These are phyloP conservation scores for Truncatella angustata DNA, from an alignment of 2,329 filamentous ascomycete species.

Conservation along the genomic window DNA sequence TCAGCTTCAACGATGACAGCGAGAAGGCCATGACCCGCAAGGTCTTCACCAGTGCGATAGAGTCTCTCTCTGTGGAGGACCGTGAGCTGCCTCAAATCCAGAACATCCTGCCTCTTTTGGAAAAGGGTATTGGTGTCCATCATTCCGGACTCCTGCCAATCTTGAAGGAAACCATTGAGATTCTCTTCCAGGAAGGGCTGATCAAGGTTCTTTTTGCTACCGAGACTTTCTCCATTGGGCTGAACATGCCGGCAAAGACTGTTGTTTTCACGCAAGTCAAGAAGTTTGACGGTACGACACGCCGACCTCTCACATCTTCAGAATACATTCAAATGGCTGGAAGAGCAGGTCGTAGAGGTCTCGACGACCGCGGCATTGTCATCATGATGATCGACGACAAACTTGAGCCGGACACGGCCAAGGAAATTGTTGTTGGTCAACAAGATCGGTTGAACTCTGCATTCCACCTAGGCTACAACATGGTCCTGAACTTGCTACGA, in stretches of 20 bases:
- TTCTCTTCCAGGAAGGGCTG: slow-evolving; percentile 94
- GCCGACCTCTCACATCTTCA: slow-evolving; percentile 84
- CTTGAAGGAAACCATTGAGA: slow-evolving; percentile 97
- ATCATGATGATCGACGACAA: slow-evolving; percentile 99
- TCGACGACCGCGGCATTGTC: slow-evolving; percentile 96
- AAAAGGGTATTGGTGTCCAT: slow-evolving; percentile 93
- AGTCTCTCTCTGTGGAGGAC: slow-evolving; percentile 89
- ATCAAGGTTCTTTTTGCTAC: slow-evolving; percentile 98
- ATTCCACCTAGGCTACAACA: slow-evolving; percentile 98
- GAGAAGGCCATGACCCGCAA: slow-evolving; percentile 93
- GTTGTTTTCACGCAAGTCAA: slow-evolving; percentile 97
- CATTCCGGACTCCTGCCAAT: slow-evolving; percentile 95
- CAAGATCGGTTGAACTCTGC: slow-evolving; percentile 97
- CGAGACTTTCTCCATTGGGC: slow-evolving; percentile 95
- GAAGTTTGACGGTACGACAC: slow-evolving; percentile 84
- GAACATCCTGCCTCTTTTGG: slow-evolving; percentile 83
- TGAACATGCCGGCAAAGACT: slow-evolving; percentile 99
- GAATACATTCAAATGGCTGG: slow-evolving; percentile 99
- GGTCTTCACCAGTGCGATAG: slow-evolving; percentile 91
- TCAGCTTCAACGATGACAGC: slow-evolving; percentile 94
- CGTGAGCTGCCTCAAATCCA: slow-evolving; percentile 84
- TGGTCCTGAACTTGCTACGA: slow-evolving; percentile 93
- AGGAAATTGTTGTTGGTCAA: slow-evolving; percentile 91
- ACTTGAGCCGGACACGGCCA: slow-evolving; percentile 91
- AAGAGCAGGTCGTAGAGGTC: slow-evolving; percentile 90